Base-by-base conservation (phyloP, 176 grass and related monocot species). In the Carex scoparia region DNA sequence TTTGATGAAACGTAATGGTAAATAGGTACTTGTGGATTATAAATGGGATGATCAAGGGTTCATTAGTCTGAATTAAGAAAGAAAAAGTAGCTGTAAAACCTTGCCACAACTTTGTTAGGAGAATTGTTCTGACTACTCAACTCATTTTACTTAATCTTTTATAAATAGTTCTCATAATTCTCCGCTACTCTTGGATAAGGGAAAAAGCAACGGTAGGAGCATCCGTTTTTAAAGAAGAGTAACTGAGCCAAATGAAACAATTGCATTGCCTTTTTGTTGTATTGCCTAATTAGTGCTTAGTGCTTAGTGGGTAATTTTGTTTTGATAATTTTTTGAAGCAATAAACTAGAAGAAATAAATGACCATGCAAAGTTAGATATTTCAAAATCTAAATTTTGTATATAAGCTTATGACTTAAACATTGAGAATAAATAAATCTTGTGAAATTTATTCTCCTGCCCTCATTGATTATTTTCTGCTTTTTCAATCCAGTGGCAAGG, bases 401-500 rank as follows among this genome's bases (percentile, higher is more conserved):
- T 51, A 54, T 54, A 30, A 76, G 48, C 23, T 76, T 10, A 28
- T 54, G 10, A 54, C 32, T 53, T 53, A 13, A 75, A 54, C 5
- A 6, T 76, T 76, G 19, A 76, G 19, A 48, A 6, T 13, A 51
- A 33, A 78, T 57, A 78, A 15, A 35, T 77, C 12, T 4, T 46
- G 31, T 44, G 15, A 37, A 35, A 33, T 8, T 56, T 78, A 78
- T 83, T 83, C 16, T 55, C 12, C 10, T 54, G n/a, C n/a, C 48
- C 37, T 62, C 2, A 38, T 61, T 83, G 19, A 69, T 51, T 83
- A 53, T 65, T 76, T 75, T 30, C 31, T 73, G 82, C 13, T 61
- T 75, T 40, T 81, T 67, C 30, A 33, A 86, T 10, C 18, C 88
- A 98, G 95, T 94, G 79, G 91, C 93, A 79, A 89, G 85, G 81